phyloP scores from a whole-genome alignment of 768 basidiomycete species.

The Hypholoma fasciculare region DNA sequence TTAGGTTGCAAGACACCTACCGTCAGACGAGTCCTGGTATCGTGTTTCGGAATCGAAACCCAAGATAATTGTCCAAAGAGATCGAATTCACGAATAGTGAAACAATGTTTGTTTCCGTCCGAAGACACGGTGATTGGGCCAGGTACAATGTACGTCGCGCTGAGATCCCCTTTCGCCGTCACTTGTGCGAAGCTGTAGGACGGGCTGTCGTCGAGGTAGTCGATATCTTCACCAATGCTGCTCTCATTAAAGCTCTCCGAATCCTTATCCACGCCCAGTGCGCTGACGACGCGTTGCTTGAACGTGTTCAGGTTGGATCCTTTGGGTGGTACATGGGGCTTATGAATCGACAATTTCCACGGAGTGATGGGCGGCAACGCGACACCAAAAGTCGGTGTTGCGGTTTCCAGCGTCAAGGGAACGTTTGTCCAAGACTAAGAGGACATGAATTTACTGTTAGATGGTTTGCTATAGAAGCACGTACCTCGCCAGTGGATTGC shows the following conservation, averaged over 20 bases:
- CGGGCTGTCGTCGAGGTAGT: slow-evolving; percentile 5
- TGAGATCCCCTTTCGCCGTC: slow-evolving; percentile 34
- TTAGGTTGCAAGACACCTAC: slow-evolving; percentile 12
- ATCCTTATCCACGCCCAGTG: neutral
- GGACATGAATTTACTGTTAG: neutral
- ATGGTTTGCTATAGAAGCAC: neutral
- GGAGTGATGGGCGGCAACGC: slow-evolving; percentile 30
- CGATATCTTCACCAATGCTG: slow-evolving; percentile 8
- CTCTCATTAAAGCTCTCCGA: slow-evolving; percentile 5
- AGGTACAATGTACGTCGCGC: slow-evolving; percentile 32
- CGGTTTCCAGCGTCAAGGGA: slow-evolving; percentile 38
- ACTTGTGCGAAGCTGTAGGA: slow-evolving; percentile 31
- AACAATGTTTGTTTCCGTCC: slow-evolving; percentile 34
- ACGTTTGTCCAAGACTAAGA: slow-evolving; percentile 38
- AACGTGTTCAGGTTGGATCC: neutral
- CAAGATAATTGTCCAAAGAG: slow-evolving; percentile 36
- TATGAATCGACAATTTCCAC: slow-evolving; percentile 27
- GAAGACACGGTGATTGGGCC: slow-evolving; percentile 38
- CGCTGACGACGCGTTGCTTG: slow-evolving; percentile 1
- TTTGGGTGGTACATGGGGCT: neutral
- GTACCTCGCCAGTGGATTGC: slow-evolving; percentile 41
- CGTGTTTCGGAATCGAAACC: slow-evolving; percentile 35
- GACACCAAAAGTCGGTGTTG: slow-evolving; percentile 35
- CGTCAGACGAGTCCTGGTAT: slow-evolving; percentile 31
- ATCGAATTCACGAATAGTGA: slow-evolving; percentile 34